A percentile compares a stretch with the other conserved stretches of the same genome.
These are phyloP conservation scores for Pyrus bretschneideri DNA, from an alignment of 306 rosid species.

Conservation along the genomic window DNA sequence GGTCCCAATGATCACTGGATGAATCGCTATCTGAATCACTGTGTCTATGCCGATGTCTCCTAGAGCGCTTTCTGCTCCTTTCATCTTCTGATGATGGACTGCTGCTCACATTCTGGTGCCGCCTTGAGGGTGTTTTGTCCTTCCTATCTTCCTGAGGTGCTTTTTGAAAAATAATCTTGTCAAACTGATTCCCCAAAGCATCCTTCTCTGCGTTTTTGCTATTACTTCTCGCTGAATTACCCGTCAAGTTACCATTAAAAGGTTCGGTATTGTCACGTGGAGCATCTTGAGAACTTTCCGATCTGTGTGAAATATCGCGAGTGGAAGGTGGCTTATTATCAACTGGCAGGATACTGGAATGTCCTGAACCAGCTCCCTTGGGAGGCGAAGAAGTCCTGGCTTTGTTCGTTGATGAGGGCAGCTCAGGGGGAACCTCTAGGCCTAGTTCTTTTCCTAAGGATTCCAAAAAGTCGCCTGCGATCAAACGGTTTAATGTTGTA, in stretches of 20 bases:
- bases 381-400: constrained; percentile 25
- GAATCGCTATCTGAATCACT: constrained; percentile 48
- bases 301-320: constrained; percentile 21
- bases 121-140: constrained; percentile 23
- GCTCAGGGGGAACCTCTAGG: constrained; percentile 84
- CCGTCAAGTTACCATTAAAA: constrained; percentile 30
- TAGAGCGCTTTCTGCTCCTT: constrained; percentile 50
- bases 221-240: constrained; percentile 31
- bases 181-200: constrained; percentile 26
- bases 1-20: constrained; percentile 39
- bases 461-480: constrained; percentile 94
- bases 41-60: constrained; percentile 44
- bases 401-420: constrained; percentile 42
- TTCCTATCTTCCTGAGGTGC: constrained; percentile 27
- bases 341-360: constrained; percentile 8
- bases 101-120: constrained; percentile 31
- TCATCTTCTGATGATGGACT: constrained; percentile 55
- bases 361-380: constrained; percentile 35
- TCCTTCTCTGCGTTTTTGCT: constrained; percentile 25
- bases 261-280: constrained; percentile 25
- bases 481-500: constrained; percentile 73
- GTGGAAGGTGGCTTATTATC: constrained; percentile 22
- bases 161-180: constrained; percentile 23
- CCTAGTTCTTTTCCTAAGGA: constrained; percentile 97
- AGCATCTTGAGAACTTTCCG: constrained; percentile 25